These are phyloP conservation scores for Trichoderma erinaceum DNA, from an alignment of 495 filamentous ascomycete species.

Conservation along the genomic window DNA sequence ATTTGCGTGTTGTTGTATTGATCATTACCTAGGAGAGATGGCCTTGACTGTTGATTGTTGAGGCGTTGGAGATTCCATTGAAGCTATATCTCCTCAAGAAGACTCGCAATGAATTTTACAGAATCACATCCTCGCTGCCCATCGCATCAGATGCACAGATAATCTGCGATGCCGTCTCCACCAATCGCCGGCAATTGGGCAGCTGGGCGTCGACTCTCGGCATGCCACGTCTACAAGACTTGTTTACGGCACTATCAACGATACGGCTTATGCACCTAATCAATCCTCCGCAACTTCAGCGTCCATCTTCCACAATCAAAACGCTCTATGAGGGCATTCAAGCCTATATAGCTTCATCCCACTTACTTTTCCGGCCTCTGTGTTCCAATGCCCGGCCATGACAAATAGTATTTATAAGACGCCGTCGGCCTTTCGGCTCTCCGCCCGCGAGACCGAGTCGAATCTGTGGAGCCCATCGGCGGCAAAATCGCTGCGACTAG, in stretches of 20 bases:
- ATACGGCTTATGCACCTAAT: neutral
- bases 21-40: neutral
- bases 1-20: neutral
- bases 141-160: neutral
- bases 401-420: too few species aligned
- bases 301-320: neutral
- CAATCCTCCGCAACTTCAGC: neutral
- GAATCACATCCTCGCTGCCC: neutral
- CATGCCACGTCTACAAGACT: neutral
- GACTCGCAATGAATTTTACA: neutral
- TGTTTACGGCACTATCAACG: neutral
- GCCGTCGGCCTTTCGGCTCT: too few species aligned
- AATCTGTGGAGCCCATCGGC: too few species aligned
- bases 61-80: conserved; percentile 6
- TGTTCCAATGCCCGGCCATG: too few species aligned
- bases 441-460: too few species aligned
- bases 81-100: neutral
- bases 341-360: too few species aligned
- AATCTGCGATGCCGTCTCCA: neutral
- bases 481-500: too few species aligned
- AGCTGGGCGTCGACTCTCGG: conserved; percentile 10
- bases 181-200: neutral
- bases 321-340: too few species aligned
- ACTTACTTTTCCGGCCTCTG: too few species aligned
- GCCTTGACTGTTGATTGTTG: neutral